These are phyloP conservation scores for Blastocystis sp. DNA, from an alignment of 352 stramenopile species.

Conservation along the genomic window DNA sequence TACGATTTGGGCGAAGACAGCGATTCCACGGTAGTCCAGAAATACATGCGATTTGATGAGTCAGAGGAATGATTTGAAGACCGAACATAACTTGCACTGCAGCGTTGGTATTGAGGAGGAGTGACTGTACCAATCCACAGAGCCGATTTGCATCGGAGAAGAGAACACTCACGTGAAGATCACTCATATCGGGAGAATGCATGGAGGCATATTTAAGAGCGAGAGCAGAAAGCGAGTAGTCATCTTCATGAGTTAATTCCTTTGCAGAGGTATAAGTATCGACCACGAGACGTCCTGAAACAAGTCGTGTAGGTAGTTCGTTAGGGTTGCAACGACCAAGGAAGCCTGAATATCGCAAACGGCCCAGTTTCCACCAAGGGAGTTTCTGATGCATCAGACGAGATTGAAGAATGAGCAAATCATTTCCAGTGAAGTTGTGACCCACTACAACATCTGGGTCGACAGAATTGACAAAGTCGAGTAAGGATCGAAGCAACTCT, in stretches of 20 bases:
- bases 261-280: constrained; percentile 96
- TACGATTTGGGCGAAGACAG: constrained; percentile 92
- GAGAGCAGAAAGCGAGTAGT: constrained; percentile 90
- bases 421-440: constrained; percentile 96
- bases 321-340: constrained; percentile 70
- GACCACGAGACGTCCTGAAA: constrained; percentile 88
- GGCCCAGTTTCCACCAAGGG: constrained; percentile 73
- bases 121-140: constrained; percentile 70
- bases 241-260: constrained; percentile 94
- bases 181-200: constrained; percentile 69
- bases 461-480: constrained; percentile 84
- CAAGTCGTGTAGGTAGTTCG: constrained; percentile 69
- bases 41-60: constrained; percentile 95
- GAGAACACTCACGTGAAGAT: constrained; percentile 84
- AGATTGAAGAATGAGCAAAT: constrained; percentile 91
- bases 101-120: not conserved
- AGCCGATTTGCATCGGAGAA: constrained; percentile 92
- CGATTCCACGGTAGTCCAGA: constrained; percentile 93
- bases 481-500: constrained; percentile 74
- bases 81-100: constrained; percentile 84
- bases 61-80: constrained; percentile 92
- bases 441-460: constrained; percentile 96
- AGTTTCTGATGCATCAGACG: constrained; percentile 86
- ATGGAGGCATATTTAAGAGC: constrained; percentile 83
- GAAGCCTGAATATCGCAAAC: constrained; percentile 68